Evolutionary conservation across 768 basidiomycete genomes (phyloP).

Genomic region (Suillus brevipes): DNA sequence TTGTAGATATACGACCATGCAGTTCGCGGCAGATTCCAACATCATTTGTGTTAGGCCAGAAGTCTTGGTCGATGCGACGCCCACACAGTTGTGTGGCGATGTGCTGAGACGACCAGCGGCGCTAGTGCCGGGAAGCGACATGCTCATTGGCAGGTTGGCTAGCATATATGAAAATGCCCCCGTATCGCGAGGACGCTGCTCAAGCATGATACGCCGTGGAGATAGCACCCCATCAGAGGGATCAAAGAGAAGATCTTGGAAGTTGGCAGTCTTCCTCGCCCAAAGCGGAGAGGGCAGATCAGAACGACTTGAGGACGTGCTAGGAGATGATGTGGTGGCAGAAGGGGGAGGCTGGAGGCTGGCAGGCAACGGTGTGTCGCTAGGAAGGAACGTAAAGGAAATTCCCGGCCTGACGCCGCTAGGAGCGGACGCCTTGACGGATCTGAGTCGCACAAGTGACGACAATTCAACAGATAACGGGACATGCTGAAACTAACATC

Average conservation of each 20-base stretch:
- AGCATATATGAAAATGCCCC: conserved; percentile 25
- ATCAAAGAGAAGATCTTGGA: conserved; percentile 71
- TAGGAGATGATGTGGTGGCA: conserved; percentile 25
- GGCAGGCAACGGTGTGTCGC: conserved; percentile 37
- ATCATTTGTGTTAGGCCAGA: conserved; percentile 38
- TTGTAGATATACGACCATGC: conserved; percentile 78
- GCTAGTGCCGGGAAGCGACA: conserved; percentile 56
- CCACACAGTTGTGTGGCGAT: conserved; percentile 24
- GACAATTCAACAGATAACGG: conserved; percentile 52
- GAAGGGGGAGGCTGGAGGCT: conserved; percentile 40
- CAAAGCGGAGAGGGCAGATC: conserved; percentile 30
- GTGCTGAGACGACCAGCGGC: conserved; percentile 39
- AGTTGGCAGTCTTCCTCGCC: conserved; percentile 42
- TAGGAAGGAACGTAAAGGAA: conserved; percentile 54
- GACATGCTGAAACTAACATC: conserved; percentile 54
- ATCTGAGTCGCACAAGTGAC: conserved; percentile 57
- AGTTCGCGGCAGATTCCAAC: conserved; percentile 38
- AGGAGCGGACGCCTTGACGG: conserved; percentile 28
- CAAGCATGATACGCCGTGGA: conserved; percentile 53
- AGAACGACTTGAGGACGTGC: conserved; percentile 30
- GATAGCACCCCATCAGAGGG: conserved; percentile 55
- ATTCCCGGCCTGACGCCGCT: conserved; percentile 41
- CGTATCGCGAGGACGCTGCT: conserved; percentile 31
- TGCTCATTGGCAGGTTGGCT: conserved; percentile 46
- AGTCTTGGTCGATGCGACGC: conserved; percentile 31